These are phyloP conservation scores for Ajuga reptans DNA, from an alignment of 305 asterid species.

Conservation along the genomic window DNA sequence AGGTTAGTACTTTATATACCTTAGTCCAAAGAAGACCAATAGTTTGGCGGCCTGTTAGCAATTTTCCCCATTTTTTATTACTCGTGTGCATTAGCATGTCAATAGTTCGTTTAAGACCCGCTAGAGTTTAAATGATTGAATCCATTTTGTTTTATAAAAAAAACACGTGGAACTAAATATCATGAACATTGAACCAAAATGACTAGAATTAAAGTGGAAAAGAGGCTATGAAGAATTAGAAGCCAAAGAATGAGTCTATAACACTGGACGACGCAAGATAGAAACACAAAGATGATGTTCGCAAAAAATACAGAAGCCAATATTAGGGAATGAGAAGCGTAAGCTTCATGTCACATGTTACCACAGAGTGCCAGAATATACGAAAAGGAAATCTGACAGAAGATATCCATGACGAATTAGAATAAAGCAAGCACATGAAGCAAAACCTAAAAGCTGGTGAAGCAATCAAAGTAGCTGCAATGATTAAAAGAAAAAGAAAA, in stretches of 20 bases:
- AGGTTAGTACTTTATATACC: too few species aligned
- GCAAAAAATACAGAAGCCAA: background rate
- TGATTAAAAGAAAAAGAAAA: too few species aligned
- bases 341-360: constrained; percentile 6
- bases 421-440: background rate
- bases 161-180: background rate
- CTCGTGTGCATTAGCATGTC: background rate
- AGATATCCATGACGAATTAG: background rate
- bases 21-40: too few species aligned
- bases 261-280: background rate
- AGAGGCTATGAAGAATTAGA: background rate
- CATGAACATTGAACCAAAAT: background rate
- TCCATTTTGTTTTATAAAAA: background rate
- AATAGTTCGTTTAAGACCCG: background rate
- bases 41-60: too few species aligned
- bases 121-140: background rate
- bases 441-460: background rate
- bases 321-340: background rate
- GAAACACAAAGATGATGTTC: background rate
- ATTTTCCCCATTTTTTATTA: too few species aligned
- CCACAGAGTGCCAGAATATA: background rate
- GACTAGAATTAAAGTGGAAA: background rate
- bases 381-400: background rate
- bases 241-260: background rate
- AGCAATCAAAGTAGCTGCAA: constrained; percentile 5